These are phyloP conservation scores for Triangularia verruculosa DNA, from an alignment of 2,329 filamentous ascomycete genomes.

Conservation along the genomic window DNA sequence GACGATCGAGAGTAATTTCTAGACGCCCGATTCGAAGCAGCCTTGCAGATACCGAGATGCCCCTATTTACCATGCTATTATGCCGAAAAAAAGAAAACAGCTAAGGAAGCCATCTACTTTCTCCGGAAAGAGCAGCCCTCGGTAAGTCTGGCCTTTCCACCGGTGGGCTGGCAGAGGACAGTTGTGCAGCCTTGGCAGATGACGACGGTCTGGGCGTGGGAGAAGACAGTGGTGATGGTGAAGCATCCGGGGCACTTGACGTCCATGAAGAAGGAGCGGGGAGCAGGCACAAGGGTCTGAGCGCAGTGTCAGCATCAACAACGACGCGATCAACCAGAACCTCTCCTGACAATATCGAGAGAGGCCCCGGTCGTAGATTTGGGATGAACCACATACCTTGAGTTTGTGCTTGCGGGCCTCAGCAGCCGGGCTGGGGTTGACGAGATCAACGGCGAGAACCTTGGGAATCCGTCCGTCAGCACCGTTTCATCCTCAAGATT, in stretches of 20 bases:
- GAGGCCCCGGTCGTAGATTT: background rate
- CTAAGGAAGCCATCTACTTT: constrained; percentile 74
- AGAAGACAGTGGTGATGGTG: constrained; percentile 99
- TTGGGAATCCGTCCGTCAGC: constrained; percentile 52
- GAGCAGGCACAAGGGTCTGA: constrained; percentile 88
- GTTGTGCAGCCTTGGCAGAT: constrained; percentile 99
- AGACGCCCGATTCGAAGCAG: constrained; percentile 35
- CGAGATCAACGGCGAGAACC: constrained; percentile 99
- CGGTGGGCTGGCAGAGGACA: constrained; percentile 98
- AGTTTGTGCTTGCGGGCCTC: constrained; percentile 99
- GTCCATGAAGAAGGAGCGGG: constrained; percentile 99
- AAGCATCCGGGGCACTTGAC: constrained; percentile 99
- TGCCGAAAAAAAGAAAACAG: constrained; percentile 44
- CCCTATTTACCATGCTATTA: constrained; percentile 49
- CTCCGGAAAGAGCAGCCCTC: constrained; percentile 99
- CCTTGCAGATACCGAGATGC: constrained; percentile 58
- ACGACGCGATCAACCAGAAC: background rate
- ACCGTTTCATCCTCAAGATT: constrained; percentile 25
- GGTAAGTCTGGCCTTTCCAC: constrained; percentile 97
- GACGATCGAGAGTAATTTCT: constrained; percentile 38
- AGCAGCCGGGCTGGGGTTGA: constrained; percentile 96
- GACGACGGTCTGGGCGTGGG: constrained; percentile 99
- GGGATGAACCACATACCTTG: constrained; percentile 66
- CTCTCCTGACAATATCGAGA: background rate
- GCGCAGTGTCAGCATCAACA: constrained; percentile 16